Base-by-base conservation (phyloP, 2,329 filamentous ascomycete species). In the Didymella pinodella region DNA sequence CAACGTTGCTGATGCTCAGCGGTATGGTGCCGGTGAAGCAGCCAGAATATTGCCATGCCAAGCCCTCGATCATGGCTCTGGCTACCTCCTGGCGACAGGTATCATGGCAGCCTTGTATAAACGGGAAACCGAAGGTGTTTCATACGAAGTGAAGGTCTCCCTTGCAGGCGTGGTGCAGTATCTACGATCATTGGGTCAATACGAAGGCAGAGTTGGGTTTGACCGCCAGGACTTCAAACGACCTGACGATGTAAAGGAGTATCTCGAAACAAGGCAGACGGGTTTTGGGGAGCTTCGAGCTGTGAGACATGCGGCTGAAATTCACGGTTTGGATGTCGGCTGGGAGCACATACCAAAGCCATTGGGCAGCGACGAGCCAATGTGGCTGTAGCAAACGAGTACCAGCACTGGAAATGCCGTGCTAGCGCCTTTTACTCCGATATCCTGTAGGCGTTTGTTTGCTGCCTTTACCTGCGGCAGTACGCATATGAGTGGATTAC, bases 111-210 rank as follows among this genome's bases (percentile, higher is more conserved):
- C 85, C 0, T 43, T 87, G 4, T 83, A 84, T 58, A 79, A 78
- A 48, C 77, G 80, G 14, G 78, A 78, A 0, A 73, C 62, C 0
- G 75, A 79, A 18, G 83, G 82, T 1, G 81, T 82, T 0, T 77
- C 80, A 0, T 87, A 82, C 69, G 68, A 79, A n/a, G 81, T 87
- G 0, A 76, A 84, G 28, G 84, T 86, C 0, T 86, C 83, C 7
- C 75, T 88, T 2, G 85, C 83, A 0, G 84, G 82, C 0, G 78
- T 80, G 2, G 83, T 83, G 82, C 85, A 82, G 64, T 87, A 86
- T 67, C 67, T 87, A 36, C 76, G 83, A 28, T 84, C 82, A 29
- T 65, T 88, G 14, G 85, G 85, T 0, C 84, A 84, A 57, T 82
- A 80, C 61, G 70, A 76, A 4, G 82, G 77, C 0, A 66, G 63